Percentiles rank a stretch among this genome's conserved stretches.
These are phyloP conservation scores for Aspergillus cristatus DNA, from an alignment of 495 filamentous ascomycete genomes.

Conservation along the genomic window DNA sequence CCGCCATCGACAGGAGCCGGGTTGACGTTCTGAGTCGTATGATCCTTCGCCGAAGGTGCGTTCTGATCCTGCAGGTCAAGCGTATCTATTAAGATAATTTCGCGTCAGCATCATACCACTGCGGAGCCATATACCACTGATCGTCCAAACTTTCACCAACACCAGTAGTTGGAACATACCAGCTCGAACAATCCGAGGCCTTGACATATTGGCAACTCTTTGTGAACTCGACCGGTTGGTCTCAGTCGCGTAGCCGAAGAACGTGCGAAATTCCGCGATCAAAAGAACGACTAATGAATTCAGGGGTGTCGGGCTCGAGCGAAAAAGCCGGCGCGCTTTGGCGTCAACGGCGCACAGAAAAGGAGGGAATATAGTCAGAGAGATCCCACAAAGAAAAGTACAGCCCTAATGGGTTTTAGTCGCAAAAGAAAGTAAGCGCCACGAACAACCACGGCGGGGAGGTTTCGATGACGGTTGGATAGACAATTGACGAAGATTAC, in stretches of 20 bases:
- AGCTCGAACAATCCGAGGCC: constrained; percentile 70
- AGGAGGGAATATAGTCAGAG: too few relatives aligned
- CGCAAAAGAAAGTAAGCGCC: constrained; percentile 11
- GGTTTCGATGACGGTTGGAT: constrained; percentile 8
- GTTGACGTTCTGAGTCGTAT: constrained; percentile 46
- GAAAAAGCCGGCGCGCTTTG: constrained; percentile 2
- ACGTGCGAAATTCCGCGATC: constrained; percentile 4
- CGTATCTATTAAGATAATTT: constrained; percentile 53
- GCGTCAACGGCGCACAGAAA: neutral
- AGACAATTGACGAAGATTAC: too few relatives aligned
- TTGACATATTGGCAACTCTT: constrained; percentile 46
- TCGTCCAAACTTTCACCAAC: constrained; percentile 3
- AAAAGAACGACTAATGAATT: constrained; percentile 5
- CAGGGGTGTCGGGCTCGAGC: constrained; percentile 5
- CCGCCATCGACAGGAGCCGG: constrained; percentile 44
- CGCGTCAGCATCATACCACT: constrained; percentile 9
- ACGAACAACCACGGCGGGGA: constrained; percentile 20
- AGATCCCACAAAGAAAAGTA: neutral
- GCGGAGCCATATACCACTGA: neutral
- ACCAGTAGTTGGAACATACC: constrained; percentile 43
- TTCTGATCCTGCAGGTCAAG: constrained; percentile 86
- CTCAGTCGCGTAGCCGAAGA: constrained; percentile 8
- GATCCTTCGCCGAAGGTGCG: constrained; percentile 74
- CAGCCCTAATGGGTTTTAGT: neutral
- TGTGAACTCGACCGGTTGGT: constrained; percentile 6